These are phyloP conservation scores for Fusarium concolor DNA, from an alignment of 2,329 filamentous ascomycete genomes.

Conservation along the genomic window DNA sequence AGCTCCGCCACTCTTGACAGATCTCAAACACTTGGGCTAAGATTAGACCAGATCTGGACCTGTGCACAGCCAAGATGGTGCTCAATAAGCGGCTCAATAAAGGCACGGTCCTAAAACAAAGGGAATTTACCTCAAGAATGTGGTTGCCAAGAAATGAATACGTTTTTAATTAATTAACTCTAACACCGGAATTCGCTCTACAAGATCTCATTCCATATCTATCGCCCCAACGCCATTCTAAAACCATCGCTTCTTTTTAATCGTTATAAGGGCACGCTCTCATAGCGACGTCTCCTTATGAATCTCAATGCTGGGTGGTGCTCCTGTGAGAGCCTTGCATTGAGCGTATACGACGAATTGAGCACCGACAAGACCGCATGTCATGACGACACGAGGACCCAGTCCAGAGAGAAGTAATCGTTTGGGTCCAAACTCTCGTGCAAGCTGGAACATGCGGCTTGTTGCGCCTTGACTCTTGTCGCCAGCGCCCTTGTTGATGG, in stretches of 20 bases:
- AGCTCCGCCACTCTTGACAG: conserved; percentile 19
- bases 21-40: conserved; percentile 15
- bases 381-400: conserved; percentile 65
- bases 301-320: conserved; percentile 64
- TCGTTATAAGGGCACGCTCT: not conserved
- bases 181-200: conserved; percentile 19
- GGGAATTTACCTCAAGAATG: not conserved
- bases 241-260: not conserved
- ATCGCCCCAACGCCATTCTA: conserved; percentile 28
- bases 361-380: conserved; percentile 62
- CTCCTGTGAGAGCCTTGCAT: conserved; percentile 64
- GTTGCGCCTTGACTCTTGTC: conserved; percentile 60
- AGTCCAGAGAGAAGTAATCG: conserved; percentile 60
- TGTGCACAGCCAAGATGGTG: conserved; percentile 9
- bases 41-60: conserved; percentile 20
- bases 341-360: conserved; percentile 68
- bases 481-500: conserved; percentile 67
- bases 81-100: no score
- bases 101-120: conserved; percentile 19
- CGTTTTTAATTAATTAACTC: conserved; percentile 9
- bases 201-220: conserved; percentile 1
- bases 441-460: conserved; percentile 64
- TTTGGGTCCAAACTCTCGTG: conserved; percentile 62
- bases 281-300: conserved; percentile 58
- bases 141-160: not conserved